Evolutionary conservation across 768 basidiomycete species (phyloP), one percentile per base, ranked within the genome.

Genomic region (Boletus sp.): DNA sequence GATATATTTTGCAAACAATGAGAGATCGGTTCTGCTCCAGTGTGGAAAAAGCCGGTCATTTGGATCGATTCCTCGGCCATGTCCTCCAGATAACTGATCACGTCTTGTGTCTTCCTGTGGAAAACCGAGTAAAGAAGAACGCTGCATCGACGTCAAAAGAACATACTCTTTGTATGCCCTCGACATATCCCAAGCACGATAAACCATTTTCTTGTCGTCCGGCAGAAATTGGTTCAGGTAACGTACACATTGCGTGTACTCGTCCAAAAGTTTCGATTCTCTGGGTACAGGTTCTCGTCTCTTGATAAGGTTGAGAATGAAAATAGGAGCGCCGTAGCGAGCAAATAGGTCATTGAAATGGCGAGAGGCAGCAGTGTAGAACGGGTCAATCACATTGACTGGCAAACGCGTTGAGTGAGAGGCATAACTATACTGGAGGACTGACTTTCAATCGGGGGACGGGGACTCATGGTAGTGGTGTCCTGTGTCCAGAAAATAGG

Each of bases 401-500:
- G 60, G 2, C 12, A 56, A 20, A 1, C 3, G 3, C 1, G n/a
- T 54, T 56, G 58, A 50, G 60, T 29, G 45, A 54, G 24, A 49
- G 59, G 46, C 50, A 32, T 17, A 11, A 20, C 48, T 33, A 40
- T 18, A 40, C 33, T 28, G 24, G 44, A 20, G 7, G 4, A 73
- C 89, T 60, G 57, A 98, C 95, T 94, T 75, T 98, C 93, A 42
- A 99, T 97, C 2, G 95, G 96, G 2, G 97, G 97, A 61, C 89
- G 87, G 1, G 94, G 90, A n/a, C 78, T 88, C 84, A 96, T 93
- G 52, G 85, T 86, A 45, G 83, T 92, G 1, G 85, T 86, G 59
- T 98, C 97, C 70, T 99, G 96, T 12, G 91, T 90, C 97, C 97
- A 99, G 68, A 90, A 94, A 4, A 98, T 80, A 0, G 97, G 97